Evolutionary conservation across 139 green algal genomes (phyloP).

Genomic region (Chlorella sp.): DNA sequence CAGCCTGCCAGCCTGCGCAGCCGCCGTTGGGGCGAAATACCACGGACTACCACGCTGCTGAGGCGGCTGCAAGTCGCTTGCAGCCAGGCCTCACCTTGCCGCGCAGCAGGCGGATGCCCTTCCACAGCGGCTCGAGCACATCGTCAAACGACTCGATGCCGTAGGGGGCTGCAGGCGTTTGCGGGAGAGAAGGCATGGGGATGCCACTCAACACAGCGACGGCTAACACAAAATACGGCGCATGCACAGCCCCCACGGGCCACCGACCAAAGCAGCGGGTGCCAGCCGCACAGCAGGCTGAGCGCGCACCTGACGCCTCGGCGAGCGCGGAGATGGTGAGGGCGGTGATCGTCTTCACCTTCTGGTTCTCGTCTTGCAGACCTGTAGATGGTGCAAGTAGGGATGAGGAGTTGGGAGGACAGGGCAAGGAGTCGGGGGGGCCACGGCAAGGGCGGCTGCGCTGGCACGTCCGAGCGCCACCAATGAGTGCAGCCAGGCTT

Average conservation of each 20-base stretch:
- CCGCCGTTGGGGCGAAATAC: no score
- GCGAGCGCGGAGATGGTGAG: conserved; percentile 95
- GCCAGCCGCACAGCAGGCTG: no score
- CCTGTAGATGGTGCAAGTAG: conserved; percentile 6
- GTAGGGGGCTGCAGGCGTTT: conserved; percentile 78
- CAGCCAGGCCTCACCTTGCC: conserved; percentile 76
- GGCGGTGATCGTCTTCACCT: conserved; percentile 97
- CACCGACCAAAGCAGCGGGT: no score
- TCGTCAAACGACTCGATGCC: conserved; percentile 99
- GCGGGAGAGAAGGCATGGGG: background rate
- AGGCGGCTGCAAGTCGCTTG: no score
- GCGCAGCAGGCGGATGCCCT: conserved; percentile 91
- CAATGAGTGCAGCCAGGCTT: background rate
- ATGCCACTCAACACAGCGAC: no score
- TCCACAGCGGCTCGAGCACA: conserved; percentile 98
- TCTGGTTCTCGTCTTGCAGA: conserved; percentile 79
- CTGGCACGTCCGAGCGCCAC: background rate
- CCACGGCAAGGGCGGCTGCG: no score
- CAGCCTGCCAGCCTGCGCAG: background rate
- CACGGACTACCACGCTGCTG: no score
- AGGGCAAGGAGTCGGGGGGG: background rate
- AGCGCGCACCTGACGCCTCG: conserved; percentile 82
- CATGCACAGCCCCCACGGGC: no score
- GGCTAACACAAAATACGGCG: background rate
- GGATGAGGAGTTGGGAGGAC: background rate